Evolutionary conservation across 768 basidiomycete genomes (phyloP), one percentile per base, ranked within the genome.

Genomic region (Termitomyces sp.): DNA sequence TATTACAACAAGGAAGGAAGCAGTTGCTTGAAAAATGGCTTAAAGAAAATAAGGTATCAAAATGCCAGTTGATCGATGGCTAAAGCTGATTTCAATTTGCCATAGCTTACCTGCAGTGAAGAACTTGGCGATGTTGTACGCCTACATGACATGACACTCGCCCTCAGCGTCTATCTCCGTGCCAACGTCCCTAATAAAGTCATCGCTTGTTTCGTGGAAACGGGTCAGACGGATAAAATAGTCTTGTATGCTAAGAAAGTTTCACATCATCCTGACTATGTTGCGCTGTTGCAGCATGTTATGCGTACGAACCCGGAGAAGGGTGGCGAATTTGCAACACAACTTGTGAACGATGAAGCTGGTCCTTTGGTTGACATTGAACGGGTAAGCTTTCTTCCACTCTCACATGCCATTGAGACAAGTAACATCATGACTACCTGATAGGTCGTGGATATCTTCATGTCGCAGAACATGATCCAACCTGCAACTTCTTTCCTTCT

Each of bases 381-480:
- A 69, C 78, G 95, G 50, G 95, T 88, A 63, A 56, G 83, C 71
- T 36, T 33, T 35, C 33, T 27, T 20, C 42, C 40, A 27, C 27
- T 41, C 43, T 41, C 50, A 43, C 49, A 31, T 52, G 56, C 2
- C 22, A 5, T 16, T 53, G n/a, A 15, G 15, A 3, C 35, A 52
- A 12, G 23, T 39, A 47, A 48, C 25, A 42, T 53, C 29, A 47
- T 31, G 33, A n/a, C 22, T 36, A 27, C 27, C 7, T 20, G 50
- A 11, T 52, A 89, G 86, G 91, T 98, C 52, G 94, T 98, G 56
- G 97, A 99, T 65, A 97, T 98, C 64, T 98, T 99, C 79, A 97
- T 98, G 94, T 89, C 90, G 0, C 95, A 97, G 68, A 98, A 98
- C 74, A 93, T 98, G 94, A 95, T 98, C 54, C 97, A 98, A 70